phyloP scores from a whole-genome alignment of 768 basidiomycete genomes.

The Hygrocybe punicea region DNA sequence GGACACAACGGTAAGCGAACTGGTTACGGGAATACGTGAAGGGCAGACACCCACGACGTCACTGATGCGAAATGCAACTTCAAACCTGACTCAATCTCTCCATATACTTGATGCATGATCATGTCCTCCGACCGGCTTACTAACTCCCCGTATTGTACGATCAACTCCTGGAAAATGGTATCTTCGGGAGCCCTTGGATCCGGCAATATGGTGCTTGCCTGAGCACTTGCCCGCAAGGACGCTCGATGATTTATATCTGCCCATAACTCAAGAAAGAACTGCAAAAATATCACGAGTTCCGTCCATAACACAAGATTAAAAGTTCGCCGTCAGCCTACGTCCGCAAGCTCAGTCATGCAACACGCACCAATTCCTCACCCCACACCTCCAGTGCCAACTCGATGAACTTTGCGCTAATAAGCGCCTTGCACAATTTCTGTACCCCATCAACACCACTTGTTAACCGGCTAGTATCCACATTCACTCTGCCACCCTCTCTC shows the following conservation, averaged over 20 bases:
- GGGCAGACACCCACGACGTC: slow-evolving; percentile 37
- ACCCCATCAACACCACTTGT: slow-evolving; percentile 84
- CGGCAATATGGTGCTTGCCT: slow-evolving; percentile 51
- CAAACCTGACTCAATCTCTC: slow-evolving; percentile 75
- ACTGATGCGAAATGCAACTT: slow-evolving; percentile 66
- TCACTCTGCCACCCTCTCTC: slow-evolving; percentile 34
- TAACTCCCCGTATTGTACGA: slow-evolving; percentile 60
- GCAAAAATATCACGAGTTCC: slow-evolving; percentile 9
- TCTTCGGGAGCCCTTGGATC: slow-evolving; percentile 33
- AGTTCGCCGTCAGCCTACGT: not conserved
- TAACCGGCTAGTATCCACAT: slow-evolving; percentile 58
- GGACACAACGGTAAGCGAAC: not conserved
- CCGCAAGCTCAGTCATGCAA: not conserved
- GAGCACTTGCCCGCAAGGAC: slow-evolving; percentile 53
- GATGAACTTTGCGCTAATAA: slow-evolving; percentile 76
- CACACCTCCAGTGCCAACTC: slow-evolving; percentile 67
- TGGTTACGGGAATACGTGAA: not conserved
- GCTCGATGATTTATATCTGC: slow-evolving; percentile 65
- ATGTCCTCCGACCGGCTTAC: slow-evolving; percentile 79
- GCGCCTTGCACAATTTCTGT: slow-evolving; percentile 79
- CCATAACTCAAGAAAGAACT: slow-evolving; percentile 95
- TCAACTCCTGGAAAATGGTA: slow-evolving; percentile 77
- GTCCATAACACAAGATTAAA: slow-evolving; percentile 1
- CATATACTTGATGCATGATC: slow-evolving; percentile 76
- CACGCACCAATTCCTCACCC: slow-evolving; percentile 84